A percentile compares a stretch with the other conserved stretches of the same genome.
Evolutionary conservation across 164 flowering plant genomes (phyloP).

Genomic region (Vitis cinerea): DNA sequence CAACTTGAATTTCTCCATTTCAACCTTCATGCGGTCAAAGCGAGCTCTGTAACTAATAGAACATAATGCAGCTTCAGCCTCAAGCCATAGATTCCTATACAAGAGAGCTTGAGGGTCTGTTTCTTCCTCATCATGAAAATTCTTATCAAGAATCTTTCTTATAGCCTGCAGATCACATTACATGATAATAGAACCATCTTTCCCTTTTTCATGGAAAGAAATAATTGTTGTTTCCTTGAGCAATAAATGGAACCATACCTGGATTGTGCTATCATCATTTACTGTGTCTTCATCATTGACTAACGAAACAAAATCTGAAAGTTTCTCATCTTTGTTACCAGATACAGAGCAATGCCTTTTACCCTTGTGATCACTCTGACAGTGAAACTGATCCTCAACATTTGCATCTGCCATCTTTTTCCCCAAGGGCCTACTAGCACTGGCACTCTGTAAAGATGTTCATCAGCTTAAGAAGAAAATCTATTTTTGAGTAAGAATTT

Average conservation of each 20-base stretch:
- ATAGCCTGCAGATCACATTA: conserved; percentile 46
- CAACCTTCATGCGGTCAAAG: conserved; percentile 44
- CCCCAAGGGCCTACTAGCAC: background rate
- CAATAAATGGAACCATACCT: conserved; percentile 37
- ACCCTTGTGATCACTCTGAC: conserved; percentile 9
- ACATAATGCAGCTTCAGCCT: conserved; percentile 88
- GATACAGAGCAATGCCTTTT: conserved; percentile 1
- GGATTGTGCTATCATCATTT: conserved; percentile 38
- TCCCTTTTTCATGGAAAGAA: background rate
- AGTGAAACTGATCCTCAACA: conserved; percentile 2
- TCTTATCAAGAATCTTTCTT: conserved; percentile 53
- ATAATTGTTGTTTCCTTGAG: background rate
- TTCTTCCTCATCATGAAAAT: conserved; percentile 45
- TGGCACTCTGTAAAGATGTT: conserved; percentile 24
- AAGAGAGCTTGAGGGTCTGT: conserved; percentile 39
- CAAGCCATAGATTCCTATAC: conserved; percentile 85
- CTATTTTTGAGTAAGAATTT: no score
- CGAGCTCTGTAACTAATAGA: conserved; percentile 58
- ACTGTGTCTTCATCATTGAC: conserved; percentile 21
- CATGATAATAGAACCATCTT: background rate
- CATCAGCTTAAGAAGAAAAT: background rate
- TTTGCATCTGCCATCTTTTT: conserved; percentile 1
- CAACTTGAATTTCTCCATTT: conserved; percentile 39
- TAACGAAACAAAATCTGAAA: conserved; percentile 12
- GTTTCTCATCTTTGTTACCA: conserved; percentile 20